phyloP scores from a whole-genome alignment of 2,329 filamentous ascomycete species.

The Aureobasidium namibiae region DNA sequence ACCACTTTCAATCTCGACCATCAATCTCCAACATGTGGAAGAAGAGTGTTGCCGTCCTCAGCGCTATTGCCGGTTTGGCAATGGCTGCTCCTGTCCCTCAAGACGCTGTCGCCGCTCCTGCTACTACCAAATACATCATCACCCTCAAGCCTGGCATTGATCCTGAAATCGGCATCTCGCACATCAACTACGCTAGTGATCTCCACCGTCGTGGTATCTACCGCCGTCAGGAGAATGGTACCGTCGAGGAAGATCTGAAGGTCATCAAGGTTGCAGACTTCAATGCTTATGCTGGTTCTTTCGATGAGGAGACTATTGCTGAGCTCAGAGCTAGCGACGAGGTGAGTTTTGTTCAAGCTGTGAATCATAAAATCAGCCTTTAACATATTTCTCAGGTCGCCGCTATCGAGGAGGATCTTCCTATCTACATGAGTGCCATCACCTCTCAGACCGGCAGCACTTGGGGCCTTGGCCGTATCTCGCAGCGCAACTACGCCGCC shows the following conservation, averaged over 20 bases:
- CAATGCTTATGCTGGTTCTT: slow-evolving; percentile 14
- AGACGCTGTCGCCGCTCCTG: background rate
- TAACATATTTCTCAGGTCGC: background rate
- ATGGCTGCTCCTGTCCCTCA: slow-evolving; percentile 12
- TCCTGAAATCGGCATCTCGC: background rate
- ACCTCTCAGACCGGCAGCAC: slow-evolving; percentile 16
- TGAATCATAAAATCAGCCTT: too few relatives aligned
- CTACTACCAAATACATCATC: slow-evolving; percentile 14
- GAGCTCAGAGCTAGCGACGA: slow-evolving; percentile 14
- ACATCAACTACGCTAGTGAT: slow-evolving; percentile 13
- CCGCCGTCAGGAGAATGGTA: slow-evolving; percentile 8
- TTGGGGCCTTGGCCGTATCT: slow-evolving; percentile 19
- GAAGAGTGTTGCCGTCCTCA: slow-evolving; percentile 7
- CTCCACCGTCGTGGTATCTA: slow-evolving; percentile 12
- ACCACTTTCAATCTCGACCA: too few relatives aligned
- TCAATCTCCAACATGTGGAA: slow-evolving; percentile 1
- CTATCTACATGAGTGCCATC: slow-evolving; percentile 13
- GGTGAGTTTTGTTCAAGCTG: background rate
- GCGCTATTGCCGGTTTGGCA: slow-evolving; percentile 11
- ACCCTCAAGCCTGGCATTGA: slow-evolving; percentile 13
- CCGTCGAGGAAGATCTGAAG: slow-evolving; percentile 10
- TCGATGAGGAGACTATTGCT: slow-evolving; percentile 11
- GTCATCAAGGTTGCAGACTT: slow-evolving; percentile 10
- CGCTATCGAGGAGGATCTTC: slow-evolving; percentile 12
- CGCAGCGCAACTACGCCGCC: slow-evolving; percentile 10